Evolutionary conservation across 1,284 basidiomycete genomes (phyloP).

Genomic region (Porogramme epimiltina): DNA sequence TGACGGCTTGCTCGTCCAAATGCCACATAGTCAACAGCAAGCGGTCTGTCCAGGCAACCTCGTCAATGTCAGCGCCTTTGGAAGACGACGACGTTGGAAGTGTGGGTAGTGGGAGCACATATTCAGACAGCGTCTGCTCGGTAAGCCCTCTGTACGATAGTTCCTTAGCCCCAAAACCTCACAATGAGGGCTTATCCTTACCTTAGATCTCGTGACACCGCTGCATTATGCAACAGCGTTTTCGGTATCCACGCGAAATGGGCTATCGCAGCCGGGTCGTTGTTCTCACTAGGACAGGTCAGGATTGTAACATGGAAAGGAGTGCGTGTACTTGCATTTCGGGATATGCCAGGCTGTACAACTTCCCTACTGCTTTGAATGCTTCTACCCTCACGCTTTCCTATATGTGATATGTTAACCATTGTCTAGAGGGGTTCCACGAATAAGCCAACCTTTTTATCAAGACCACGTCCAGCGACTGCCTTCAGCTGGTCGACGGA

Average conservation of each 20-base stretch:
- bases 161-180: neutral
- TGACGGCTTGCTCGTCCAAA: constrained; percentile 64
- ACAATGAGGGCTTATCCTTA: constrained; percentile 31
- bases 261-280: constrained; percentile 68
- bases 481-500: constrained; percentile 61
- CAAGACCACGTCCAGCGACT: constrained; percentile 76
- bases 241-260: constrained; percentile 97
- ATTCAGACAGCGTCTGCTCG: constrained; percentile 69
- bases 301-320: too few species aligned
- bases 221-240: constrained; percentile 60
- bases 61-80: constrained; percentile 69
- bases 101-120: constrained; percentile 81
- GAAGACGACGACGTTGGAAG: constrained; percentile 43
- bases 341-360: constrained; percentile 84
- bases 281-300: constrained; percentile 64
- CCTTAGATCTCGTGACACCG: constrained; percentile 58
- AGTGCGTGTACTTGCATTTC: constrained; percentile 73
- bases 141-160: constrained; percentile 49
- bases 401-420: constrained; percentile 39
- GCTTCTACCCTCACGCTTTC: constrained; percentile 83
- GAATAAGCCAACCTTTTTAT: constrained; percentile 75
- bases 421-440: neutral
- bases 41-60: constrained; percentile 84
- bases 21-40: constrained; percentile 76
- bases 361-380: constrained; percentile 72